Evolutionary conservation across 148 eudicot species (phyloP), one percentile per base, ranked within the genome.

Genomic region (Silene latifolia): DNA sequence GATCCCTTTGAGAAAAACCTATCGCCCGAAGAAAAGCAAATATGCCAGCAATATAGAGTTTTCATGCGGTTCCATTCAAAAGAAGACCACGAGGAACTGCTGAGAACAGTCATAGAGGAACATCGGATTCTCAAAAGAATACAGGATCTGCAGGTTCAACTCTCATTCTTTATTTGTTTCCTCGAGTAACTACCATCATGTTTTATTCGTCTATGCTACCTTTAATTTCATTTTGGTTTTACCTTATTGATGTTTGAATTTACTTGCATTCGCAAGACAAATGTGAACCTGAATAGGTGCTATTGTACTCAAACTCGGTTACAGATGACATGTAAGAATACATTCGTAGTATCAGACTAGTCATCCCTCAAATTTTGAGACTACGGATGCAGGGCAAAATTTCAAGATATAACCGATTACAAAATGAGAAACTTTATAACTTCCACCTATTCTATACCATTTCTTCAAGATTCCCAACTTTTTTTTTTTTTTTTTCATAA

Each of bases 1-100:
- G 88, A 88, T 75, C 89, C 95, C 78, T 87, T 91, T 74, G 91
- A 87, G 84, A 86, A 84, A 74, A 82, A 74, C 72, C 87, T 93
- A 60, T 77, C 92, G 32, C 84, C 82, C 29, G 96, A 94, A 80
- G 98, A 92, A 88, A 94, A 76, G 85, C 93, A 94, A 19, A 47
- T 94, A 63, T 92, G 93, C 74, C 93, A 77, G 82, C 88, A 81
- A 29, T 90, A 86, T 59, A 77, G 88, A 75, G 95, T 87, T 32
- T 96, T 90, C 73, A 92, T 96, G 99, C 91, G 99, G 66, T 93
- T 89, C 71, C 97, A 88, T 77, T 83, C 94, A 11, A 90, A 89
- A 81, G 90, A 92, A 80, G 98, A 92, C 75, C 99, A 96, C 21
- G 85, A 87, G 71, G 91, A 96, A 39, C 82, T 96, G 69, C 86